Percentiles rank a stretch among this genome's conserved stretches.
Evolutionary conservation across 129 eudicot species (phyloP).

Genomic region (Saposhnikovia divaricata): DNA sequence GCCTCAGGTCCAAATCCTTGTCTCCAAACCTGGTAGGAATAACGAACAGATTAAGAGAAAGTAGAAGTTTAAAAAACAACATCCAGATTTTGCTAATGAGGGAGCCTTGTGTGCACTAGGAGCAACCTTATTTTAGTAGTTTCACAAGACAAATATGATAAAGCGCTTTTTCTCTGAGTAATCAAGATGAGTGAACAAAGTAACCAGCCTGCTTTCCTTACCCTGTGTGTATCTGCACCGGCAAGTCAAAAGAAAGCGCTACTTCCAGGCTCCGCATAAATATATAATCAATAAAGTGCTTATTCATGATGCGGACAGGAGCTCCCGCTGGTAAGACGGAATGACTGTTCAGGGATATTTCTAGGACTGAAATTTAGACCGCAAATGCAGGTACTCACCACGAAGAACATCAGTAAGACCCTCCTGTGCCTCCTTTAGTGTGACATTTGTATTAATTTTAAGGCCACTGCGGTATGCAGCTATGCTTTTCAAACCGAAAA

Average conservation of each 20-base stretch:
- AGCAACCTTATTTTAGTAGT: neutral
- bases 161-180: neutral
- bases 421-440: slow-evolving; percentile 55
- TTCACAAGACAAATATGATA: neutral
- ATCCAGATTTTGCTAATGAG: neutral
- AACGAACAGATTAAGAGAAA: slow-evolving; percentile 8
- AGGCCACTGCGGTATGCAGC: slow-evolving; percentile 99
- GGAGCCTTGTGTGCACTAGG: neutral
- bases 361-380: neutral
- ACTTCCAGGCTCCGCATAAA: slow-evolving; percentile 74
- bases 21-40: slow-evolving; percentile 63
- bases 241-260: slow-evolving; percentile 61
- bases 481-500: slow-evolving; percentile 80
- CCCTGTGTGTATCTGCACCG: slow-evolving; percentile 98
- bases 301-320: slow-evolving; percentile 71
- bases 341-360: slow-evolving; percentile 8
- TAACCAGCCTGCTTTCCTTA: slow-evolving; percentile 19
- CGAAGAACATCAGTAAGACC: slow-evolving; percentile 65
- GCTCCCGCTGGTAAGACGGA: slow-evolving; percentile 49
- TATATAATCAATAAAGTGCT: slow-evolving; percentile 65
- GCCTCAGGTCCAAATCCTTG: slow-evolving; percentile 87
- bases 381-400: slow-evolving; percentile 35
- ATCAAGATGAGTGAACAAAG: neutral
- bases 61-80: neutral
- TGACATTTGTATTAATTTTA: slow-evolving; percentile 66